A percentile compares a stretch with the other conserved stretches of the same genome.
Conservation (phyloP, 2,329 filamentous ascomycete species). For the Chaetomiaceae sp. region DNA sequence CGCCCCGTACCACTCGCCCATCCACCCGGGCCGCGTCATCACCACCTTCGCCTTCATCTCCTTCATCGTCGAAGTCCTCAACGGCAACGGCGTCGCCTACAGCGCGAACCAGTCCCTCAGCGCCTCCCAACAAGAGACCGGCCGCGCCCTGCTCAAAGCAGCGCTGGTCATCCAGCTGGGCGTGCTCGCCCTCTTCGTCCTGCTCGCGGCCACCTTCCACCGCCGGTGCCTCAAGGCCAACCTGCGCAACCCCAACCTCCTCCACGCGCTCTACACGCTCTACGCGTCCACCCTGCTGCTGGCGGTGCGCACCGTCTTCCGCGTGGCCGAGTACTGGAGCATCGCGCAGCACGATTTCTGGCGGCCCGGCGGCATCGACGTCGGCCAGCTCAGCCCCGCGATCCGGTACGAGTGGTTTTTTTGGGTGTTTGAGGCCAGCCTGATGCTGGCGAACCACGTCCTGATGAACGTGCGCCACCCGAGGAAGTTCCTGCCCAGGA, state of each 20-base stretch:
- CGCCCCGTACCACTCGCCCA: slow-evolving; percentile 49
- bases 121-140: slow-evolving; percentile 36
- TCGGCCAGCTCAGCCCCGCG: slow-evolving; percentile 41
- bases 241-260: slow-evolving; percentile 33
- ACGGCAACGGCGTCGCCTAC: slow-evolving; percentile 44
- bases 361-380: slow-evolving; percentile 41
- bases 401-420: slow-evolving; percentile 58
- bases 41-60: slow-evolving; percentile 37
- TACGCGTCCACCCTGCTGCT: slow-evolving; percentile 48
- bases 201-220: slow-evolving; percentile 48
- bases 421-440: slow-evolving; percentile 51
- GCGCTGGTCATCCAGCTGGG: slow-evolving; percentile 52
- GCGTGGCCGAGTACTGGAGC: slow-evolving; percentile 55
- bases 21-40: slow-evolving; percentile 38
- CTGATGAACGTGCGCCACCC: slow-evolving; percentile 49
- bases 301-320: slow-evolving; percentile 53
- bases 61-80: slow-evolving; percentile 19
- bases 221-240: slow-evolving; percentile 37
- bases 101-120: slow-evolving; percentile 42
- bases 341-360: slow-evolving; percentile 39
- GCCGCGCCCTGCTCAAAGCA: slow-evolving; percentile 46
- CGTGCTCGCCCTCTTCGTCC: slow-evolving; percentile 47
- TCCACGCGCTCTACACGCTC: slow-evolving; percentile 42
- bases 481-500: slow-evolving; percentile 45
- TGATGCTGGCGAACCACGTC: slow-evolving; percentile 48